Conservation (phyloP, 2,329 filamentous ascomycete genomes). For the Capronia americana region DNA sequence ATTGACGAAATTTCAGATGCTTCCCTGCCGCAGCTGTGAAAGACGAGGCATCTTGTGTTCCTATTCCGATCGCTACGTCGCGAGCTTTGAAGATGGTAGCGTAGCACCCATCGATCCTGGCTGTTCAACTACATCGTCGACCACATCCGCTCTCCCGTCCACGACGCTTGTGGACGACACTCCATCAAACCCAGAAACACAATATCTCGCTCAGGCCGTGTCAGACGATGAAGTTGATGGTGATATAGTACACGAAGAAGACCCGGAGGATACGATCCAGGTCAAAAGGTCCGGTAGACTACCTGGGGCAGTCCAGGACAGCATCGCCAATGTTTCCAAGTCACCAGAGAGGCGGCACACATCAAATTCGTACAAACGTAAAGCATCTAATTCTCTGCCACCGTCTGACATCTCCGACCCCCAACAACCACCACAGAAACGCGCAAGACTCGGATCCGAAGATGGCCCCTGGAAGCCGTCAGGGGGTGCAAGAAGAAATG, state of each 20-base stretch:
- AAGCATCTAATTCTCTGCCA: not conserved
- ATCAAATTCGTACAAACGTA: not conserved
- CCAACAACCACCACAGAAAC: not conserved
- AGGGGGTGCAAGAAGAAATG: not conserved
- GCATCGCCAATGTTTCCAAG: not conserved
- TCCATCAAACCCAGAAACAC: not conserved
- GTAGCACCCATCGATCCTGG: not conserved
- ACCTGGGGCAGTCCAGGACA: not conserved
- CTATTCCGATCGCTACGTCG: slow-evolving; percentile 2
- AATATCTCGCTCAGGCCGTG: not conserved
- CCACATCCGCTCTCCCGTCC: not conserved
- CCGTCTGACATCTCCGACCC: not conserved
- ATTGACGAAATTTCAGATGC: not conserved
- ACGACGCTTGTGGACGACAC: not conserved
- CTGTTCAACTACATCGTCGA: not conserved
- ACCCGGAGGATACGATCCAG: not conserved
- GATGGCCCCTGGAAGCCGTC: not conserved
- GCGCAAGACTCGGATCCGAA: not conserved
- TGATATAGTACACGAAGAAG: slow-evolving; percentile 8
- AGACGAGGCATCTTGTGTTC: not conserved
- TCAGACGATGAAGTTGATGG: not conserved
- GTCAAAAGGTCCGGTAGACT: not conserved
- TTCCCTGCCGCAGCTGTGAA: slow-evolving; percentile 1
- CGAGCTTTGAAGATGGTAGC: not conserved
- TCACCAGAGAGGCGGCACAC: not conserved